phyloP scores from a whole-genome alignment of 1,284 basidiomycete species.

The Moesziomyces sp. region DNA sequence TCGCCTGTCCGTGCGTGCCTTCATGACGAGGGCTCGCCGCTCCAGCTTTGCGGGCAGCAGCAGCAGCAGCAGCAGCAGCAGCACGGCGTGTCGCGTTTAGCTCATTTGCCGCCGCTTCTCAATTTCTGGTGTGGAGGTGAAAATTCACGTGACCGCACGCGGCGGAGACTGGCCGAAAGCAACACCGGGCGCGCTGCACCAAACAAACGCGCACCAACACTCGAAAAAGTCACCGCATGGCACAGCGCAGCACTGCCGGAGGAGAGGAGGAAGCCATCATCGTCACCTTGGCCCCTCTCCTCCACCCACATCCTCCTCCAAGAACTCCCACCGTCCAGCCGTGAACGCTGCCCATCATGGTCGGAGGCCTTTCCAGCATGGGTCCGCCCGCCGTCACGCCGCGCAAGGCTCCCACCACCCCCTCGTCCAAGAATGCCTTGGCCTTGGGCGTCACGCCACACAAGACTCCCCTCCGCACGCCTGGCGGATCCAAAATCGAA shows the following conservation, averaged over 20 bases:
- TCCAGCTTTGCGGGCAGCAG: no score
- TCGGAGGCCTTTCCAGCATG: slow-evolving; percentile 21
- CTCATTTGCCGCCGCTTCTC: slow-evolving; percentile 8
- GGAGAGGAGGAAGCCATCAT: no score
- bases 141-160: slow-evolving; percentile 34
- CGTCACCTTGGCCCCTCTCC: neutral
- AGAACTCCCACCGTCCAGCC: neutral
- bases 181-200: slow-evolving; percentile 20
- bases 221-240: neutral
- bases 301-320: neutral
- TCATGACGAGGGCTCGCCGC: no score
- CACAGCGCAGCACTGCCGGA: no score
- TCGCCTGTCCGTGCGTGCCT: no score
- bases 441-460: slow-evolving; percentile 44
- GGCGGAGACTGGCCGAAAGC: slow-evolving; percentile 3
- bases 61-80: neutral
- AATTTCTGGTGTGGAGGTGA: slow-evolving; percentile 16
- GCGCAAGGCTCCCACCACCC: slow-evolving; percentile 39
- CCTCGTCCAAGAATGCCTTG: slow-evolving; percentile 21
- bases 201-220: neutral
- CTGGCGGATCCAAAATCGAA: slow-evolving; percentile 53
- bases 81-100: slow-evolving; percentile 34
- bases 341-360: slow-evolving; percentile 10
- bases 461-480: slow-evolving; percentile 61
- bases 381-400: slow-evolving; percentile 49